Evolutionary conservation across 129 eudicot genomes (phyloP), one percentile per base, ranked within the genome.

Genomic region (Artemisia argyi): DNA sequence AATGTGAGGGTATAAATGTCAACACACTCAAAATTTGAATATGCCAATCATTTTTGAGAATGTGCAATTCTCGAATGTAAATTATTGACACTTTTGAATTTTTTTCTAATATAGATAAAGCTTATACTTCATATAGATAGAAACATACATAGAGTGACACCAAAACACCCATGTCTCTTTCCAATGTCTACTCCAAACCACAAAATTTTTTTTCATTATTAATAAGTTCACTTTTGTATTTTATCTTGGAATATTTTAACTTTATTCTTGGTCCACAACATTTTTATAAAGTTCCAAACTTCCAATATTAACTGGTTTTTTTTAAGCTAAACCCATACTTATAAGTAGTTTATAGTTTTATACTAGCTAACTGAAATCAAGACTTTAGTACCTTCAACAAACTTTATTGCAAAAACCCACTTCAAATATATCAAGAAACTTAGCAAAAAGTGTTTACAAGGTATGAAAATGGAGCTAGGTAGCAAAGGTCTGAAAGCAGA

Each of bases 401-500:
- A 64, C 42, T 42, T 65, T 63, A 14, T 50, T 66, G 26, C 17
- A 7, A 2, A 11, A 50, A 59, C 76, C 76, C 73, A 68, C 28
- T 52, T 80, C 73, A 75, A 9, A 19, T 80, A 64, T 48, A 14
- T 10, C n/a, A 68, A 53, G 39, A 64, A 52, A 18, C 66, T 39
- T 44, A 39, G 20, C 35, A 70, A 48, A 65, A 72, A 54, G 47
- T 65, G 53, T 28, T 11, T 14, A 24, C 24, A 66, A 56, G 53
- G 4, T 18, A 28, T 46, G 59, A 42, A 71, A 30, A 70, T 77
- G 76, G 81, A 62, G 28, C 64, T 54, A 42, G 66, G 72, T 18
- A 62, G 65, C 46, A 76, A 17, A 70, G 68, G 65, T 71, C 60
- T n/a, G 26, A 69, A 54, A 12, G 17, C 63, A 68, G 82, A 77